phyloP scores from a whole-genome alignment of 257 asterid species.

The Scutellaria baicalensis region DNA sequence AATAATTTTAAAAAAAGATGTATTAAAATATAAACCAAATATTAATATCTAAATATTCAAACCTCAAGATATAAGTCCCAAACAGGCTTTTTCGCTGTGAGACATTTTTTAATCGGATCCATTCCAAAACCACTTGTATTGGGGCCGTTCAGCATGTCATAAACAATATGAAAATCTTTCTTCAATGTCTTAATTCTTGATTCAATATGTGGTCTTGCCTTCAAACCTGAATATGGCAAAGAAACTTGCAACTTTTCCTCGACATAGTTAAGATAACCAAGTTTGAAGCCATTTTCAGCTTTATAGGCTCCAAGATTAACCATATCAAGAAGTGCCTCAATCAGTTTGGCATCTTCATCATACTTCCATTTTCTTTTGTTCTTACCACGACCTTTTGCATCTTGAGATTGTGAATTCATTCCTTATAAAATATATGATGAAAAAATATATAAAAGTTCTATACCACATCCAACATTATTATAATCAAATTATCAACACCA shows the following conservation, averaged over 20 bases:
- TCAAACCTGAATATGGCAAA: neutral
- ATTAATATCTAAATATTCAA: neutral
- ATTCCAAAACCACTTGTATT: too few species aligned
- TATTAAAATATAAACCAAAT: neutral
- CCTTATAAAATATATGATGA: neutral
- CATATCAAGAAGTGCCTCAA: conserved; percentile 4
- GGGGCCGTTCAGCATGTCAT: neutral
- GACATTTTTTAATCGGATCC: neutral
- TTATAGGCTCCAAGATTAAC: neutral
- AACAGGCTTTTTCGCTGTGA: too few species aligned
- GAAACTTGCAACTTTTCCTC: conserved; percentile 3
- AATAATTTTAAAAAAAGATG: neutral
- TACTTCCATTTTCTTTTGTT: neutral
- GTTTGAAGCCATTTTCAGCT: neutral
- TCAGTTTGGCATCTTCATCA: neutral
- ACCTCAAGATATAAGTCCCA: neutral
- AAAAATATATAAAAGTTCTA: neutral
- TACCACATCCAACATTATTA: neutral
- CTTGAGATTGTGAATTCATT: neutral
- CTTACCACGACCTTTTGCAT: too few species aligned
- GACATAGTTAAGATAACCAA: neutral
- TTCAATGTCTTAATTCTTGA: neutral
- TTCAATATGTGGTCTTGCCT: neutral
- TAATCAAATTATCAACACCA: neutral
- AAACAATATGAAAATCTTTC: neutral